phyloP scores from a whole-genome alignment of 345 rosid species.

The Adansonia digitata region DNA sequence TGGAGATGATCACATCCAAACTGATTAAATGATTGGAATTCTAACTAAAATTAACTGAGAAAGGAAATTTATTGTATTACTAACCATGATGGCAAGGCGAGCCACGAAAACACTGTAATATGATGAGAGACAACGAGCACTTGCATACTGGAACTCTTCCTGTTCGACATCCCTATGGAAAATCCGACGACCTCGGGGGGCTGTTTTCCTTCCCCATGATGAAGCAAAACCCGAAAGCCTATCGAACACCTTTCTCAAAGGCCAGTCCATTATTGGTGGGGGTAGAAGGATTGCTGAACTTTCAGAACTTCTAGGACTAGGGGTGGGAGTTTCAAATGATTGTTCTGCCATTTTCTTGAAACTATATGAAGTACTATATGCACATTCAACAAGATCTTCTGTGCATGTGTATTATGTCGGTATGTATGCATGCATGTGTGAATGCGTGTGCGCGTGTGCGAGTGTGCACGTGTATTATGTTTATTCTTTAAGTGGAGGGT shows the following conservation, averaged over 20 bases:
- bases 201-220: conserved; percentile 42
- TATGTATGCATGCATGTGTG: background rate
- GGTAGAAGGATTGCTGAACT: conserved; percentile 14
- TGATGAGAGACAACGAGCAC: conserved; percentile 73
- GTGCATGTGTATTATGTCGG: no score
- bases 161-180: conserved; percentile 60
- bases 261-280: conserved; percentile 29
- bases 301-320: conserved; percentile 14
- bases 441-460: background rate
- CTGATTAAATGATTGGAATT: background rate
- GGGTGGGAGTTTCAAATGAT: conserved; percentile 20
- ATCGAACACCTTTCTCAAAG: conserved; percentile 37
- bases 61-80: background rate
- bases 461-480: background rate
- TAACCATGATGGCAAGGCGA: conserved; percentile 92
- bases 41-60: background rate
- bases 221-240: conserved; percentile 43
- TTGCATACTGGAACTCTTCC: conserved; percentile 68
- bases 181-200: conserved; percentile 48
- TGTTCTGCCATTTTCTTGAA: conserved; percentile 20
- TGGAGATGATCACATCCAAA: no score
- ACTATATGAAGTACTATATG: background rate
- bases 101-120: conserved; percentile 95
- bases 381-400: conserved; percentile 6
- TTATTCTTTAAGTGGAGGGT: conserved; percentile 12